Percentiles rank a stretch among this genome's conserved stretches.
phyloP scores from a whole-genome alignment of 768 basidiomycete species.

The Russula ochroleuca region DNA sequence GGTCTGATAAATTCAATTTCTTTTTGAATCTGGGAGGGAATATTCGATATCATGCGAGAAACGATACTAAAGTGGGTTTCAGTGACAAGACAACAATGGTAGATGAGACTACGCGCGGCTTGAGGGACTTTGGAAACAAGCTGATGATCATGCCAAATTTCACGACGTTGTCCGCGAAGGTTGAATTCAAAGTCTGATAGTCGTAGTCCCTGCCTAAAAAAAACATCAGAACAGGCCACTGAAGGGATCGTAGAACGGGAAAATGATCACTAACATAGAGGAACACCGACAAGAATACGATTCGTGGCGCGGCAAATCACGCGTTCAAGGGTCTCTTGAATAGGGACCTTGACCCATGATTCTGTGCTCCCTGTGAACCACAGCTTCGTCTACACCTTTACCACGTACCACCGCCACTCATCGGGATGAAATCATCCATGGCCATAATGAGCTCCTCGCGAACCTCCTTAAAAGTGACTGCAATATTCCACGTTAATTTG shows the following conservation, averaged over 20 bases:
- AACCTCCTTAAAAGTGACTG: background rate
- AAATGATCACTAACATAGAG: slow-evolving; percentile 34
- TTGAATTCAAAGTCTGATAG: slow-evolving; percentile 28
- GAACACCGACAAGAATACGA: slow-evolving; percentile 36
- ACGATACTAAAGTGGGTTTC: background rate
- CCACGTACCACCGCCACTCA: background rate
- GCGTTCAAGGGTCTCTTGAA: slow-evolving; percentile 27
- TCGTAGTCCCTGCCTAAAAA: slow-evolving; percentile 40
- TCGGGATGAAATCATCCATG: background rate
- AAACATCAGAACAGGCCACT: background rate
- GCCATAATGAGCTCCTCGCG: background rate
- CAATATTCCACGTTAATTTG: slow-evolving; percentile 1
- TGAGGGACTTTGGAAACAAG: slow-evolving; percentile 41
- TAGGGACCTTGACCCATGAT: slow-evolving; percentile 37
- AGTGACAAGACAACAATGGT: background rate
- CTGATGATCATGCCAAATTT: slow-evolving; percentile 35
- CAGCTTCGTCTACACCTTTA: too few relatives aligned
- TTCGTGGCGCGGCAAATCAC: too few relatives aligned
- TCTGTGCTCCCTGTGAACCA: too few relatives aligned
- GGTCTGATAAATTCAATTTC: too few relatives aligned
- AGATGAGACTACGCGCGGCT: slow-evolving; percentile 37
- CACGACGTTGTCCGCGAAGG: slow-evolving; percentile 39
- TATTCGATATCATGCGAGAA: background rate
- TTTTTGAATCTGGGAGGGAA: too few relatives aligned
- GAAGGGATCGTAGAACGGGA: background rate